These are phyloP conservation scores for Ceratocystis destructans DNA, from an alignment of 2,329 filamentous ascomycete genomes.

Conservation along the genomic window DNA sequence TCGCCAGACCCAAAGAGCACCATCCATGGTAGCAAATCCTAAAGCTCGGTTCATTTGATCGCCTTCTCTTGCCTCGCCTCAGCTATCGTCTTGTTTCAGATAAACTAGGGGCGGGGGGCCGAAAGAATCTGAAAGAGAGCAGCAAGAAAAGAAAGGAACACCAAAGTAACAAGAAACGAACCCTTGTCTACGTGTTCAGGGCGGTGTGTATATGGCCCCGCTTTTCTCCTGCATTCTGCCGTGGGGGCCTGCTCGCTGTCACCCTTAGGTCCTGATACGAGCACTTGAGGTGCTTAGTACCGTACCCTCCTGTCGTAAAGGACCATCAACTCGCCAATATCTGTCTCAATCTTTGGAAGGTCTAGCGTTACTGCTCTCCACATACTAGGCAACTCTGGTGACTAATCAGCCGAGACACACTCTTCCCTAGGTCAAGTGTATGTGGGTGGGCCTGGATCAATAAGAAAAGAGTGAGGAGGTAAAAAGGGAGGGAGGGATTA, in stretches of 20 bases:
- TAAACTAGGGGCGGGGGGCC: neutral
- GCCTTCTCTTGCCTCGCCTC: neutral
- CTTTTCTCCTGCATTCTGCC: neutral
- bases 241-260: neutral
- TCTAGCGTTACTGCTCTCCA: too few species aligned
- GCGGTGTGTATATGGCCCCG: neutral
- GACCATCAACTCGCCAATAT: too few species aligned
- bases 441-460: neutral
- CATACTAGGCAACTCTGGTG: neutral
- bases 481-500: neutral
- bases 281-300: neutral
- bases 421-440: neutral
- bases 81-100: neutral
- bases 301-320: too few species aligned
- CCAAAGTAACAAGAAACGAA: neutral
- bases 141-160: constrained; percentile 9
- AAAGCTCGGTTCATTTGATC: neutral
- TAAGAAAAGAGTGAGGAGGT: neutral
- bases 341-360: too few species aligned
- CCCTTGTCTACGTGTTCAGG: neutral
- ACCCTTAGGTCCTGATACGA: neutral
- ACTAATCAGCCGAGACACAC: neutral
- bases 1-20: neutral
- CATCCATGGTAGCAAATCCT: constrained; percentile 5
- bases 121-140: neutral